Evolutionary conservation across 352 stramenopile genomes (phyloP).

Genomic region (Sclerospora graminicola): DNA sequence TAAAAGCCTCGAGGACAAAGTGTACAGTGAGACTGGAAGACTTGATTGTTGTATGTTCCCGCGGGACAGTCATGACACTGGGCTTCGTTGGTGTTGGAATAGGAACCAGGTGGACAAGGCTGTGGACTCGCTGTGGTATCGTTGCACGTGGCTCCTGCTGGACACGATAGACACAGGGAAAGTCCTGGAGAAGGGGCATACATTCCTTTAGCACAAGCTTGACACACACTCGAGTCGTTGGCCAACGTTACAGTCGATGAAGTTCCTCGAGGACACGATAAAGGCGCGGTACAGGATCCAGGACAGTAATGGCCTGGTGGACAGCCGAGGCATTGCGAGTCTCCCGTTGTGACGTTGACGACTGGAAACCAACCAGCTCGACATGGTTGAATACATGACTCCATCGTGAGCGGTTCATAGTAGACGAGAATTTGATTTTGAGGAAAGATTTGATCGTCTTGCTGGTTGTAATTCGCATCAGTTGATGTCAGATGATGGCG

Average conservation of each 20-base stretch:
- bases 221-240: slow-evolving; percentile 13
- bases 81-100: too few relatives aligned
- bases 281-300: slow-evolving; percentile 28
- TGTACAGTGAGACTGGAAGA: too few relatives aligned
- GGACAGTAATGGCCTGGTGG: slow-evolving; percentile 38
- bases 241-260: slow-evolving; percentile 27
- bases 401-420: slow-evolving; percentile 35
- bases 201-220: slow-evolving; percentile 29
- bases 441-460: slow-evolving; percentile 21
- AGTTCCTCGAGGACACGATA: slow-evolving; percentile 31
- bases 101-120: too few relatives aligned
- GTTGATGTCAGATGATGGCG: slow-evolving; percentile 25
- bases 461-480: slow-evolving; percentile 32
- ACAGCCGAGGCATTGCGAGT: slow-evolving; percentile 26
- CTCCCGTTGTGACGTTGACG: slow-evolving; percentile 21
- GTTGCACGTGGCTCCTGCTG: too few relatives aligned
- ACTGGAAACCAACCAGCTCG: slow-evolving; percentile 42
- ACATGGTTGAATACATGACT: slow-evolving; percentile 38
- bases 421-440: slow-evolving; percentile 41
- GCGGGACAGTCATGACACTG: too few relatives aligned
- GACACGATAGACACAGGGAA: too few relatives aligned
- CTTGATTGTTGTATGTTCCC: too few relatives aligned
- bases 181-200: slow-evolving; percentile 29
- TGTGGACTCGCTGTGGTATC: too few relatives aligned
- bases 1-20: too few relatives aligned